Evolutionary conservation across 371 early-diverging fungal species (phyloP), one percentile per base, ranked within the genome.

Genomic region (Umbelopsis sp.): DNA sequence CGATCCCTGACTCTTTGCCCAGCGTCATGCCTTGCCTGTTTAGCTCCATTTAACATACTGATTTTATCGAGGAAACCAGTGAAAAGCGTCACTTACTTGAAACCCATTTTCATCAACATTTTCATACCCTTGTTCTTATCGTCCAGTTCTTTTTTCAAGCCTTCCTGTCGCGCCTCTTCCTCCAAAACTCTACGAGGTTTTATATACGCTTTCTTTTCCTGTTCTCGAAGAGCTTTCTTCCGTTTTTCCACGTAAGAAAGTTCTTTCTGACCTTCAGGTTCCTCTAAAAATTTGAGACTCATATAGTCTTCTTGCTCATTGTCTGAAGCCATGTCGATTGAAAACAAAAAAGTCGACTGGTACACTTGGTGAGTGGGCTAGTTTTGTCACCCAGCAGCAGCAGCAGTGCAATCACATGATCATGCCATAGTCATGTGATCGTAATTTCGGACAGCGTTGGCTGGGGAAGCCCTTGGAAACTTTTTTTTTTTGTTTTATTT

Each of bases 21-120:
- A 82, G 68, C 0, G 78, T 74, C n/a, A 73, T 78, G 3, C 86
- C 87, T 65, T 83, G 72, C 66, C 84, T 87, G n/a, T 63, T 18
- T 41, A 70, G 29, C 25, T 48, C 32, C n/a, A 7, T 29, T 63
- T 32, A 22, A 35, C n/a, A 4, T 16, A 25, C 37, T 1, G 4
- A 12, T 4, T 5, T 16, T 4, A 12, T 35, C 0, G 5, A 24
- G 25, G 0, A 67, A 53, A 16, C 4, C 3, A 16, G 2, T 53
- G 20, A 6, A 37, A 18, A 25, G 25, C 6, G 8, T 1, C n/a
- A 72, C 80, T 18, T 80, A 84, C 86, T 86, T 86, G 79, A 85
- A 91, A 0, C 90, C 91, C 89, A 91, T 88, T 38, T 89, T 89
- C 79, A 84, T 83, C 16, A 91, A 65, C 87, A 91, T 86, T 37